Base-by-base conservation (phyloP, 1,139 yeast species). In the Spencermartinsiella ligniputridi region DNA sequence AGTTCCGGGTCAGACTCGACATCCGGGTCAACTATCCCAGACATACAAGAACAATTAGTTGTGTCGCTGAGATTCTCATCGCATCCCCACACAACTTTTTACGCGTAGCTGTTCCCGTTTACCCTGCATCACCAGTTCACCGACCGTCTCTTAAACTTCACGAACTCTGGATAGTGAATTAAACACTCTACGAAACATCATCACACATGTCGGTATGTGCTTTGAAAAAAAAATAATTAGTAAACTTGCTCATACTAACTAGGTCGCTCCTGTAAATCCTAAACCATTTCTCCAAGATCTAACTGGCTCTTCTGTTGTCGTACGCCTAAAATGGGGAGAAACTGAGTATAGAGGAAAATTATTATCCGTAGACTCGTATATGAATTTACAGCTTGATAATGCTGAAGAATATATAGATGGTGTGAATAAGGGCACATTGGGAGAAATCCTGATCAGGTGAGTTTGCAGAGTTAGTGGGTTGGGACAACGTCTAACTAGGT, bases 281-380 rank as follows among this genome's bases (percentile, higher is more conserved):
- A 89, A 86, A 63, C 97, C 97, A 24, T 92, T 83, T 56, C 70
- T 92, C 44, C 83, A 83, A 51, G 82, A 84, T 19, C 76, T 92
- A 39, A 72, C 84, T 17, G 82, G 83, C 47, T 75, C 81, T 50
- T 71, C 70, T 18, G 89, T 92, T 13, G 68, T 83, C n/a, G 95
- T 92, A n/a, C 78, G 92, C 45, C 75, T 92, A 51, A 92, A 92
- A 64, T 94, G 96, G 85, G 92, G 89, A 60, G 79, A 78, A 52
- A 85, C 96, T n/a, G 95, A 89, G 62, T 92, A 92, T 66, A 75
- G 71, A 49, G 98, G 98, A 1, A 75, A 65, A n/a, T 73, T 92
- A 40, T 68, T 81, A 13, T 81, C 96, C 1, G 84, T 88, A 22
- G 99, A 92, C 62, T 87, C 88, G 56, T 94, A 92, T 67, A 92